Evolutionary conservation across 371 early-diverging fungal genomes (phyloP).

Genomic region (Rhizopus stolonifer): DNA sequence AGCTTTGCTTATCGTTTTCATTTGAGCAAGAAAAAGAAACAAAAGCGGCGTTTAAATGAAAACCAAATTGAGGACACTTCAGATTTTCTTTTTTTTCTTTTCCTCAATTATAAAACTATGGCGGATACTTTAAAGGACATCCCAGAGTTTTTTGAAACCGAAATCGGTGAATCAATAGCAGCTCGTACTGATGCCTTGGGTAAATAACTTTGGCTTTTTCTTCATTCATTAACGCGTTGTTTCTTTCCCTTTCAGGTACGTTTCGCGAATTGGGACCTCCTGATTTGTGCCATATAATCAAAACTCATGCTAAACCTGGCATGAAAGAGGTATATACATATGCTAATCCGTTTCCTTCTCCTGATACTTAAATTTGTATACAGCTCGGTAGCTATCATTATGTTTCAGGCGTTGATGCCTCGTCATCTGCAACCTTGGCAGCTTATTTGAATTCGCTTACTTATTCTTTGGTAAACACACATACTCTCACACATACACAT

Average conservation of each 20-base stretch:
- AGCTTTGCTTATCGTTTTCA: too few relatives aligned
- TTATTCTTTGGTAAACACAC: slow-evolving; percentile 91
- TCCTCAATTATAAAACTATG: slow-evolving; percentile 27
- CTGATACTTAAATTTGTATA: background rate
- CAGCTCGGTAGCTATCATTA: slow-evolving; percentile 77
- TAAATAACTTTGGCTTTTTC: slow-evolving; percentile 28
- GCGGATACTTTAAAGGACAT: slow-evolving; percentile 70
- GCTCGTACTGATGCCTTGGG: slow-evolving; percentile 89
- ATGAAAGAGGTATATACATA: slow-evolving; percentile 69
- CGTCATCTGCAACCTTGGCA: slow-evolving; percentile 92
- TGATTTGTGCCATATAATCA: slow-evolving; percentile 92
- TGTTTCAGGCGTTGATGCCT: slow-evolving; percentile 90
- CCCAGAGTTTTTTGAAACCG: slow-evolving; percentile 93
- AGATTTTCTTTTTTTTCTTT: slow-evolving; percentile 9
- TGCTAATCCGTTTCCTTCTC: too few relatives aligned
- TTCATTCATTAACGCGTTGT: background rate
- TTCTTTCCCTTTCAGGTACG: slow-evolving; percentile 50
- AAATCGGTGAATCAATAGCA: slow-evolving; percentile 83
- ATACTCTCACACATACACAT: slow-evolving; percentile 7
- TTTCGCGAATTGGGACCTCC: slow-evolving; percentile 95
- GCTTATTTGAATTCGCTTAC: slow-evolving; percentile 93
- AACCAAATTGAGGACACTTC: too few relatives aligned
- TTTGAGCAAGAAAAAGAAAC: too few relatives aligned
- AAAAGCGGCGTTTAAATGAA: too few relatives aligned
- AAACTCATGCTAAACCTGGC: slow-evolving; percentile 78